A percentile compares a stretch with the other conserved stretches of the same genome.
phyloP scores from a whole-genome alignment of 108 stramenopile genomes.

The Nannochloropsis granulata region DNA sequence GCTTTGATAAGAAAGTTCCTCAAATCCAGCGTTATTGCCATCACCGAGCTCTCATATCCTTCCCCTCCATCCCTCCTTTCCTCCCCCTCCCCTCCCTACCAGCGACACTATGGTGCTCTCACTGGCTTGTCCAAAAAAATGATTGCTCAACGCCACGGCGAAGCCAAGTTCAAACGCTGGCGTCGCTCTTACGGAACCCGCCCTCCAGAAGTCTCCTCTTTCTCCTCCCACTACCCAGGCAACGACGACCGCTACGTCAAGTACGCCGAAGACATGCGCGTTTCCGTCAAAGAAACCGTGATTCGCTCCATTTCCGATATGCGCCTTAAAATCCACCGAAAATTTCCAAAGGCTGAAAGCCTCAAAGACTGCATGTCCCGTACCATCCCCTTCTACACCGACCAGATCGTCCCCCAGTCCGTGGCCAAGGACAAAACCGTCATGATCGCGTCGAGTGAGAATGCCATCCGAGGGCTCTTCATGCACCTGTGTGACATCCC shows the following conservation, averaged over 20 bases:
- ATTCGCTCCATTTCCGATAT: conserved; percentile 62
- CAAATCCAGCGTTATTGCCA: background rate
- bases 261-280: conserved; percentile 56
- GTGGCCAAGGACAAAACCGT: conserved; percentile 3
- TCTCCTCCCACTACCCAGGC: conserved; percentile 59
- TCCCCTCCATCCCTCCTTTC: background rate
- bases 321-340: conserved; percentile 45
- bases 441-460: background rate
- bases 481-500: conserved; percentile 20
- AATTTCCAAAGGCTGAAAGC: conserved; percentile 53
- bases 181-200: conserved; percentile 56
- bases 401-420: conserved; percentile 1
- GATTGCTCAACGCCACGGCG: conserved; percentile 9
- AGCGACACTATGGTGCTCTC: conserved; percentile 11
- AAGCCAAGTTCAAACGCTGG: conserved; percentile 46
- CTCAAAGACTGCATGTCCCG: conserved; percentile 16
- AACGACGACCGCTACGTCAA: conserved; percentile 67
- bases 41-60: background rate
- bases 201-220: conserved; percentile 56
- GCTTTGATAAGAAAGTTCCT: background rate
- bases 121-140: conserved; percentile 19
- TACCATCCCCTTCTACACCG: conserved; percentile 10
- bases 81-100: background rate
- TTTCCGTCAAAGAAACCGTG: conserved; percentile 50
- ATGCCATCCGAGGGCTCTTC: conserved; percentile 10